A percentile compares a stretch with the other conserved stretches of the same genome.
Evolutionary conservation across 2,329 filamentous ascomycete genomes (phyloP).

Genomic region (Drechslerella coelobrocha): DNA sequence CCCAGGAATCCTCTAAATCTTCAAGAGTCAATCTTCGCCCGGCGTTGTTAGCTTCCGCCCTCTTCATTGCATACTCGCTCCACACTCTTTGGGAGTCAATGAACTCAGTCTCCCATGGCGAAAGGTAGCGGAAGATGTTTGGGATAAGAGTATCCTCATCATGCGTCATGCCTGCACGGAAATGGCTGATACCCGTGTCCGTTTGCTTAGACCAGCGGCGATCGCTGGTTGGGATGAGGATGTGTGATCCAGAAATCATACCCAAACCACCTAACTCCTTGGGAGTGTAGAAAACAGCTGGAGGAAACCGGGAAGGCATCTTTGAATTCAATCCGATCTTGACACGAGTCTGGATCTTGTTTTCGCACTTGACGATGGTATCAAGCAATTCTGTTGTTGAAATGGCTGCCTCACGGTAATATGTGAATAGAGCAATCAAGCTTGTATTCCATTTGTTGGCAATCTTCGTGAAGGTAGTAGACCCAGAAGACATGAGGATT

Average conservation of each 20-base stretch:
- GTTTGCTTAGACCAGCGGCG: conserved; percentile 99
- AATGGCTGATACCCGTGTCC: conserved; percentile 95
- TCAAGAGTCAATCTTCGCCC: conserved; percentile 93
- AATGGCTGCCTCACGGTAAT: conserved; percentile 96
- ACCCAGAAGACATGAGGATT: conserved; percentile 99
- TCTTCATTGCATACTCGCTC: conserved; percentile 99
- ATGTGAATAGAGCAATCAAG: conserved; percentile 94
- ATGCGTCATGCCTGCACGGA: conserved; percentile 95
- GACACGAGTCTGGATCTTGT: conserved; percentile 97
- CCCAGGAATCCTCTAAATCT: conserved; percentile 97
- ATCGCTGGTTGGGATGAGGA: conserved; percentile 94
- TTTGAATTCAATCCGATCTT: conserved; percentile 99
- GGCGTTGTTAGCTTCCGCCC: conserved; percentile 94
- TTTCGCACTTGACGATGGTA: conserved; percentile 99
- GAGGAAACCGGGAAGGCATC: conserved; percentile 98
- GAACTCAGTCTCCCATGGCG: conserved; percentile 98
- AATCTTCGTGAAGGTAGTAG: conserved; percentile 98
- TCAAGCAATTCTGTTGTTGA: conserved; percentile 93
- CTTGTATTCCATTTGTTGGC: conserved; percentile 99
- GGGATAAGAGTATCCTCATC: conserved; percentile 97
- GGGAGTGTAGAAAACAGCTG: conserved; percentile 97
- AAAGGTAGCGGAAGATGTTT: conserved; percentile 99
- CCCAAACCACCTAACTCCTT: conserved; percentile 96
- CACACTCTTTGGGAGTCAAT: conserved; percentile 98
- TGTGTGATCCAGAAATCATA: conserved; percentile 99